Conservation (phyloP, 345 rosid species). For the Bretschneidera sinensis region DNA sequence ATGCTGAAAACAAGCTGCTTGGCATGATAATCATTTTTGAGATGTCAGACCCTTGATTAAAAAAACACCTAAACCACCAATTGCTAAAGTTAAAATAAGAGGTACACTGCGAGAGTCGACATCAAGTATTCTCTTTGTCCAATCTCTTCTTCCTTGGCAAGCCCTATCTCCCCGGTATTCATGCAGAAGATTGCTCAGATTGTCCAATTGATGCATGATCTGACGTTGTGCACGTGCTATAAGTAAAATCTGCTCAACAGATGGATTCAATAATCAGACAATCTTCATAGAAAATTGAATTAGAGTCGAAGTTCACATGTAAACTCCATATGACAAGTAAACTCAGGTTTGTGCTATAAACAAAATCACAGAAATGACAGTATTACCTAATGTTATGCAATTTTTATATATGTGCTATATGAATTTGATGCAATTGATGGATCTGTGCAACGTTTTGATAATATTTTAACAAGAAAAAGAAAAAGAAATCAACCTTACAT, state of each 20-base stretch:
- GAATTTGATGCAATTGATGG: too few relatives aligned
- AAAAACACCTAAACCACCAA: slow-evolving; percentile 57
- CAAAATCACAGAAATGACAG: too few relatives aligned
- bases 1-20: not conserved
- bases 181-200: slow-evolving; percentile 64
- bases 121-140: slow-evolving; percentile 26
- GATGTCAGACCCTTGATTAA: slow-evolving; percentile 33
- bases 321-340: too few relatives aligned
- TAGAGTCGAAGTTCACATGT: too few relatives aligned
- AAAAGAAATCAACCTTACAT: too few relatives aligned
- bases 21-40: slow-evolving; percentile 23
- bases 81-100: slow-evolving; percentile 52
- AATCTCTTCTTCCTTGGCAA: slow-evolving; percentile 43
- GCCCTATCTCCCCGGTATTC: slow-evolving; percentile 64
- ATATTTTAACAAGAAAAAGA: too few relatives aligned
- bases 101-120: slow-evolving; percentile 36
- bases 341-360: too few relatives aligned
- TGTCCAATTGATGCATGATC: slow-evolving; percentile 81
- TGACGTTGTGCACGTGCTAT: slow-evolving; percentile 81
- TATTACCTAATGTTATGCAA: too few relatives aligned
- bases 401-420: too few relatives aligned
- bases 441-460: too few relatives aligned
- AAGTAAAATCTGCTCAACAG: slow-evolving; percentile 43
- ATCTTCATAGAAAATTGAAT: too few relatives aligned
- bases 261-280: not conserved